These are phyloP conservation scores for Cercospora janseana DNA, from an alignment of 2,329 filamentous ascomycete species.

Conservation along the genomic window DNA sequence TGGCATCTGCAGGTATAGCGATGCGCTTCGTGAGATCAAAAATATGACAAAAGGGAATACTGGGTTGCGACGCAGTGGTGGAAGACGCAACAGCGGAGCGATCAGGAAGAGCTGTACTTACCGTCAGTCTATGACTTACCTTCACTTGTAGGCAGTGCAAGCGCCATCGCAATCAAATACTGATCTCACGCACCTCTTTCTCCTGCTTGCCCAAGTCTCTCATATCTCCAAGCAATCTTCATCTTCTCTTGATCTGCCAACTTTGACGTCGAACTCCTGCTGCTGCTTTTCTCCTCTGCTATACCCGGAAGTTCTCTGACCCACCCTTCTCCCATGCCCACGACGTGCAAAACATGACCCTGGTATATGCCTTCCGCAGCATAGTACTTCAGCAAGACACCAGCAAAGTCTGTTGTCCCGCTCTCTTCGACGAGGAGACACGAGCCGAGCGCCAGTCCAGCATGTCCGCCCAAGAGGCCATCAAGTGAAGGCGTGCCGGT, in stretches of 20 bases:
- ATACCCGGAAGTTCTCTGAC: constrained; percentile 78
- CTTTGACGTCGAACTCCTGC: constrained; percentile 33
- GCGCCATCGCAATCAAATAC: neutral
- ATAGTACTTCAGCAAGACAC: constrained; percentile 80
- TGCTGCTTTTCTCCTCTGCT: constrained; percentile 40
- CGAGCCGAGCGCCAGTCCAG: constrained; percentile 77
- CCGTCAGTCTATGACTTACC: constrained; percentile 21
- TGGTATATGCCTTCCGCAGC: constrained; percentile 91
- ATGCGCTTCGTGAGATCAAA: constrained; percentile 55
- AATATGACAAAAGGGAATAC: constrained; percentile 49
- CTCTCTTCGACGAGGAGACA: constrained; percentile 80
- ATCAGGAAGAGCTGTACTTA: constrained; percentile 34
- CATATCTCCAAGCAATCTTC: constrained; percentile 99
- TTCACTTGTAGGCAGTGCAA: constrained; percentile 17
- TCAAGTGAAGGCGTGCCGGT: constrained; percentile 88
- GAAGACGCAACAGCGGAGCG: constrained; percentile 22
- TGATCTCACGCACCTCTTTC: constrained; percentile 57
- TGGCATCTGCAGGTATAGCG: constrained; percentile 41
- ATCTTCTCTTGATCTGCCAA: constrained; percentile 66
- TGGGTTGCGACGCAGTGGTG: constrained; percentile 13
- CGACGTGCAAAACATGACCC: constrained; percentile 81
- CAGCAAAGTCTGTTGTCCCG: constrained; percentile 91
- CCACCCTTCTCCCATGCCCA: constrained; percentile 79
- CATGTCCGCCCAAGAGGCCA: constrained; percentile 78
- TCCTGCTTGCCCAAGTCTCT: constrained; percentile 71